A percentile compares a stretch with the other conserved stretches of the same genome.
Conservation (phyloP, 2,329 filamentous ascomycete species). For the Lachnellula hyalina region DNA sequence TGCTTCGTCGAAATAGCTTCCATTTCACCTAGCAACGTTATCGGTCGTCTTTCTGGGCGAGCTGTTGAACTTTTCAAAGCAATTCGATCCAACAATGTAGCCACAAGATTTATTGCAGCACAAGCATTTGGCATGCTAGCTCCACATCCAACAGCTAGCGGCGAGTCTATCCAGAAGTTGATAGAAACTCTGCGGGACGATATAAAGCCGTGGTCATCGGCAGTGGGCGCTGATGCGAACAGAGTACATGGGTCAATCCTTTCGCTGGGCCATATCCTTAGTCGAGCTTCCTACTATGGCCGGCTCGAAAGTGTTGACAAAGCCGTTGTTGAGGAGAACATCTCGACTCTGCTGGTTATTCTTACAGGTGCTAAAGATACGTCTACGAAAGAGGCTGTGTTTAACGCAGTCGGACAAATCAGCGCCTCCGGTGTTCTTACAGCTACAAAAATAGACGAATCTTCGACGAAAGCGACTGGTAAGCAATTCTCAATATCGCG, state of each 20-base stretch:
- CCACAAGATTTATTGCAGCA: conserved; percentile 61
- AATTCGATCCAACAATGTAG: conserved; percentile 66
- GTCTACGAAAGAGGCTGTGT: conserved; percentile 51
- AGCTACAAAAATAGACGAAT: conserved; percentile 17
- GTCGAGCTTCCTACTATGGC: conserved; percentile 48
- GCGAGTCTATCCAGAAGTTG: conserved; percentile 37
- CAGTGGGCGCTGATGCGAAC: conserved; percentile 55
- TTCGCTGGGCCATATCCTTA: conserved; percentile 52
- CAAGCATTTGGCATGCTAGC: conserved; percentile 71
- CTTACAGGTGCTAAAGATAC: conserved; percentile 49
- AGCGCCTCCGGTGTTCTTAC: conserved; percentile 51
- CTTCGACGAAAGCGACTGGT: conserved; percentile 13
- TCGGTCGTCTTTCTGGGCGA: conserved; percentile 45
- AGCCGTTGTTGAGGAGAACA: conserved; percentile 36
- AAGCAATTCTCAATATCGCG: background rate
- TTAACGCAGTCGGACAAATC: conserved; percentile 55
- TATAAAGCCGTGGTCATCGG: conserved; percentile 44
- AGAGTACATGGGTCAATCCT: conserved; percentile 56
- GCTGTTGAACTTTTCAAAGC: conserved; percentile 51
- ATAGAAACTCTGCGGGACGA: conserved; percentile 43
- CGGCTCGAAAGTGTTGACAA: conserved; percentile 31
- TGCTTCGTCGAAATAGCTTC: conserved; percentile 51
- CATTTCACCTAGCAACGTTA: conserved; percentile 43
- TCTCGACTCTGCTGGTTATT: conserved; percentile 44
- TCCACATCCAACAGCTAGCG: conserved; percentile 52